Evolutionary conservation across 2,329 filamentous ascomycete genomes (phyloP).

Genomic region (Chaetomium strumarium): DNA sequence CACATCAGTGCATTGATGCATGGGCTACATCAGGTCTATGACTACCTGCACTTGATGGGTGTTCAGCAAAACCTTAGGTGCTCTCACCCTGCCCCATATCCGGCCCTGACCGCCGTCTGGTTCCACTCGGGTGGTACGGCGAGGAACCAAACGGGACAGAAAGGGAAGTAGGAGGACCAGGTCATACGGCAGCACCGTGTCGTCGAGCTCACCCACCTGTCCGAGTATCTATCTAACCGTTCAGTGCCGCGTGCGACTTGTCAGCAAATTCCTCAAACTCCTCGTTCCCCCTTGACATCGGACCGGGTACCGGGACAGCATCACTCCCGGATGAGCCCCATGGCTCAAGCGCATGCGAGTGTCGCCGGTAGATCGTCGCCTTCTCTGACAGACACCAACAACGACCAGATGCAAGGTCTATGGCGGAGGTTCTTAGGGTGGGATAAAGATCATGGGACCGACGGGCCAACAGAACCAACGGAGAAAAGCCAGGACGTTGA

Average conservation of each 20-base stretch:
- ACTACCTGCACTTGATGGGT: not conserved
- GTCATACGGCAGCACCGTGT: no score
- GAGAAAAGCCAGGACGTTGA: conserved; percentile 15
- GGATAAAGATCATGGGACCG: conserved; percentile 23
- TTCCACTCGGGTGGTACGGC: not conserved
- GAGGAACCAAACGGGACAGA: not conserved
- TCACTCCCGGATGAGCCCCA: conserved; percentile 13
- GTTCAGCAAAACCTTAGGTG: not conserved
- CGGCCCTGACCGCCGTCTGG: not conserved
- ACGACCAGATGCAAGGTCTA: conserved; percentile 20
- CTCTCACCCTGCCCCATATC: not conserved
- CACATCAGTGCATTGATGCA: not conserved
- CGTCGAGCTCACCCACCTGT: no score
- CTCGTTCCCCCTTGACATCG: not conserved
- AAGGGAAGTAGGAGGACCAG: no score
- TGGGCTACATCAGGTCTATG: not conserved
- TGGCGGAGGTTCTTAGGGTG: conserved; percentile 26
- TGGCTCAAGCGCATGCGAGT: conserved; percentile 26
- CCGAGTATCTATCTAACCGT: no score
- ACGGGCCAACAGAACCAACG: conserved; percentile 10
- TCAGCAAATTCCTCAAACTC: not conserved
- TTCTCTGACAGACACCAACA: conserved; percentile 18
- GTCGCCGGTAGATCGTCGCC: conserved; percentile 15
- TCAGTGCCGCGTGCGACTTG: no score
- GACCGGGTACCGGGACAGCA: not conserved